Conservation (phyloP, 768 basidiomycete genomes). For the Russula compacta region DNA sequence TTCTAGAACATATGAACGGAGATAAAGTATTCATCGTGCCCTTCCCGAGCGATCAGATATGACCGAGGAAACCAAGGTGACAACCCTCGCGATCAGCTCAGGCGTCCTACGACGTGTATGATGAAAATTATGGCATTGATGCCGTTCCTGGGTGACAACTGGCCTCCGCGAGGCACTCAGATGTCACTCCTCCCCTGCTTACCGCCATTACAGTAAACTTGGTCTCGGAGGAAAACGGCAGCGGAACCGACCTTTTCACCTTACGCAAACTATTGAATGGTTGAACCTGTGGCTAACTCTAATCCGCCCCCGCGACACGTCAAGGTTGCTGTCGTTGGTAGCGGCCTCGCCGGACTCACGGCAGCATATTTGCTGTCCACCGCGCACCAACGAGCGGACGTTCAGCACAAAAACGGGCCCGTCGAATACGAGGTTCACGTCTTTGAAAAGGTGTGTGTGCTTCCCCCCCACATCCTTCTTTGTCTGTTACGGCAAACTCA, state of each 20-base stretch:
- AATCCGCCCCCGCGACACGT: slow-evolving; percentile 19
- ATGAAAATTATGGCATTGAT: too few species aligned
- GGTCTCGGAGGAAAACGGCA: not conserved
- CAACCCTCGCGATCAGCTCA: not conserved
- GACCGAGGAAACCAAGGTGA: not conserved
- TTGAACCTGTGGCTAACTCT: not conserved
- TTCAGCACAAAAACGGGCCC: slow-evolving; percentile 20
- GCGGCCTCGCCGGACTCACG: slow-evolving; percentile 65
- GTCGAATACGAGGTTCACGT: slow-evolving; percentile 58
- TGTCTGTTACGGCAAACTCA: not conserved
- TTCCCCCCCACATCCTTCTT: not conserved
- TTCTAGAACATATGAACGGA: not conserved
- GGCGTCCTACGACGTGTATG: too few species aligned
- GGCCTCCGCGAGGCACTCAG: not conserved
- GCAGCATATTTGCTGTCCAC: slow-evolving; percentile 48
- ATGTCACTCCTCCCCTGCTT: not conserved
- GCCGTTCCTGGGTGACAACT: too few species aligned
- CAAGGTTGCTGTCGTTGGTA: slow-evolving; percentile 63
- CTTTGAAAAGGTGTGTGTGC: slow-evolving; percentile 55
- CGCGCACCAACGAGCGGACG: slow-evolving; percentile 18
- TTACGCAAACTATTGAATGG: not conserved
- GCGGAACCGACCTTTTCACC: not conserved
- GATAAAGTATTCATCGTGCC: too few species aligned
- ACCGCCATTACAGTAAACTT: not conserved
- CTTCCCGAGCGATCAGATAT: too few species aligned